Evolutionary conservation across 163 green algal genomes (phyloP).

Genomic region (Picocystis sp.): DNA sequence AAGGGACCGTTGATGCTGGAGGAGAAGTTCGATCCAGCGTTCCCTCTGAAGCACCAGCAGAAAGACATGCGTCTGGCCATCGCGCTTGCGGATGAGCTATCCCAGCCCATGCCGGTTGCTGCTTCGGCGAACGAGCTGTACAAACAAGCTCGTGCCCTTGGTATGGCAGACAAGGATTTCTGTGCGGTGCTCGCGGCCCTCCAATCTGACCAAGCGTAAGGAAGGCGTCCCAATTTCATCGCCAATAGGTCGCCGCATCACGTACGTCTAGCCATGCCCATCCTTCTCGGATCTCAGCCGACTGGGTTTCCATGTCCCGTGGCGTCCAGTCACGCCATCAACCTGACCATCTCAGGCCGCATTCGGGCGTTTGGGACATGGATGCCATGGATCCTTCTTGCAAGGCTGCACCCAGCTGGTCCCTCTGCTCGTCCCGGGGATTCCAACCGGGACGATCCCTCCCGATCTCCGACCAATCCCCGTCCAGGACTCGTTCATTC

Average conservation of each 20-base stretch:
- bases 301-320: too few species aligned
- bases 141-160: constrained; percentile 7
- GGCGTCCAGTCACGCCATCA: too few species aligned
- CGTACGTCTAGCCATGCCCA: too few species aligned
- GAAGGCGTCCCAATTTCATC: too few species aligned
- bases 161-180: constrained; percentile 14
- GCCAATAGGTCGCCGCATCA: too few species aligned
- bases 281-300: too few species aligned
- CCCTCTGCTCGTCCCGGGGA: too few species aligned
- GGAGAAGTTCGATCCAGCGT: constrained; percentile 11
- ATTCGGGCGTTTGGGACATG: too few species aligned
- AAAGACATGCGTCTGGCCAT: constrained; percentile 17
- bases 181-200: constrained; percentile 4
- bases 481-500: background rate
- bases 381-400: too few species aligned
- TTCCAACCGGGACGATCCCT: background rate
- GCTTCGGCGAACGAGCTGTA: constrained; percentile 13
- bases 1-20: constrained; percentile 14
- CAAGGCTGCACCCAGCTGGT: too few species aligned
- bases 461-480: background rate
- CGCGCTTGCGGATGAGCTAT: constrained; percentile 11
- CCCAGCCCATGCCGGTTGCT: constrained; percentile 7
- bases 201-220: too few species aligned
- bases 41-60: constrained; percentile 18
- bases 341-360: too few species aligned